Base-by-base conservation (phyloP, 352 stramenopile genomes). In the Blastocystis sp. region DNA sequence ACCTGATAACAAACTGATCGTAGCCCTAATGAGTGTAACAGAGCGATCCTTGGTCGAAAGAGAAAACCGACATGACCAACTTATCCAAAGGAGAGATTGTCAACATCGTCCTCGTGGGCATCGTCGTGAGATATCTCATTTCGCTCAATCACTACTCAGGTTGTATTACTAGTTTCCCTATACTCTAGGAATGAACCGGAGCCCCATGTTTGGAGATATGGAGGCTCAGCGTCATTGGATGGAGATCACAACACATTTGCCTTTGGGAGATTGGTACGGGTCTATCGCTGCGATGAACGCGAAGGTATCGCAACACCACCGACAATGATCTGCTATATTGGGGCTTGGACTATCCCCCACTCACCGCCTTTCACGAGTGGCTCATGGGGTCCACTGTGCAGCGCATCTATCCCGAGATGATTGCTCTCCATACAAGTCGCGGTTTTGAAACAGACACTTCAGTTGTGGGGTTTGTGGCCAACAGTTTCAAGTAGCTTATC, bases 171-270 rank as follows among this genome's bases (percentile, higher is more conserved):
- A 11, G 21, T 2, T 59, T 27, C 11, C 18, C 29, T 32, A 29
- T 38, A 65, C 7, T 1, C 7, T 36, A 76, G 64, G 64, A 21
- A 76, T 16, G 64, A 36, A 73, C 59, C 92, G 87, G 44, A 88
- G 91, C 56, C 92, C 92, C 21, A 93, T 94, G 90, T 96, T 94
- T 87, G 96, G 96, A 46, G 96, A 99, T 88, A 98, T 96, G 89
- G 96, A 99, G 88, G 96, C 95, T 1, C 95, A 99, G 88, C 92
- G 96, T 44, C 96, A 99, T 89, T 99, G 96, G 96, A 98, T 99
- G 94, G 96, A 99, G 90, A 90, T 99, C 61, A 98, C 96, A 36
- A 90, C 91, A 54, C 90, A 95, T 73, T 85, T 97, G 72, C 94
- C 94, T 0, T 69, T 97, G 14, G 91, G 88, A 1, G 90, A 97